Percentiles rank a stretch among this genome's conserved stretches.
phyloP scores from a whole-genome alignment of 129 eudicot species.

The Erigeron canadensis region DNA sequence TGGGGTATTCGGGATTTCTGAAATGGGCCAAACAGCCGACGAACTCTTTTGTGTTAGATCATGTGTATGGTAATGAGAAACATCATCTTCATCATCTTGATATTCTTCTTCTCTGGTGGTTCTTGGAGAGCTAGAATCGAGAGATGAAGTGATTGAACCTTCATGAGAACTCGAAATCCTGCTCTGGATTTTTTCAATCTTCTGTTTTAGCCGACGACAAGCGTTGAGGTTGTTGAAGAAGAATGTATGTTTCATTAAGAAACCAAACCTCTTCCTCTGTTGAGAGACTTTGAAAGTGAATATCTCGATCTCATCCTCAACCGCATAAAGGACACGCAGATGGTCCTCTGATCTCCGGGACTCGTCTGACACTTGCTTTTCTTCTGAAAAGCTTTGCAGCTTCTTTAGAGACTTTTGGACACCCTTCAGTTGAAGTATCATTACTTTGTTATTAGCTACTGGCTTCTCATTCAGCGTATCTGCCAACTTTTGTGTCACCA shows the following conservation, averaged over 20 bases:
- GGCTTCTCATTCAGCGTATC: slow-evolving; percentile 40
- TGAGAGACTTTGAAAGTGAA: slow-evolving; percentile 28
- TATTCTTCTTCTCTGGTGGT: slow-evolving; percentile 2
- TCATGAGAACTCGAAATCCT: background rate
- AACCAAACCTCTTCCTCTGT: slow-evolving; percentile 36
- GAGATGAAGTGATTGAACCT: background rate
- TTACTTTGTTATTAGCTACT: slow-evolving; percentile 28
- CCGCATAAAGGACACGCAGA: slow-evolving; percentile 23
- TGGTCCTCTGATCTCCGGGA: background rate
- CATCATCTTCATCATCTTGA: slow-evolving; percentile 9
- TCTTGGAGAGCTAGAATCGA: background rate
- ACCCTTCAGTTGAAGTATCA: slow-evolving; percentile 23
- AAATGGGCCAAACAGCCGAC: slow-evolving; percentile 20
- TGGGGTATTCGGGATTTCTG: slow-evolving; percentile 21
- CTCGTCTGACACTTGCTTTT: slow-evolving; percentile 1
- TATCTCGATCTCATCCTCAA: slow-evolving; percentile 43
- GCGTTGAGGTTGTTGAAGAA: slow-evolving; percentile 29
- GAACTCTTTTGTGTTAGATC: slow-evolving; percentile 25
- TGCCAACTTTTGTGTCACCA: slow-evolving; percentile 44
- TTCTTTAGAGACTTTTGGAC: slow-evolving; percentile 22
- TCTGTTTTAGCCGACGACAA: slow-evolving; percentile 29
- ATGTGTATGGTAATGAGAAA: background rate
- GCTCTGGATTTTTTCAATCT: slow-evolving; percentile 13
- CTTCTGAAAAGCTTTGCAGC: slow-evolving; percentile 22
- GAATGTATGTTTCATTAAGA: slow-evolving; percentile 29